Base-by-base conservation (phyloP, 768 basidiomycete genomes). In the Coprinopsis marcescibilis region DNA sequence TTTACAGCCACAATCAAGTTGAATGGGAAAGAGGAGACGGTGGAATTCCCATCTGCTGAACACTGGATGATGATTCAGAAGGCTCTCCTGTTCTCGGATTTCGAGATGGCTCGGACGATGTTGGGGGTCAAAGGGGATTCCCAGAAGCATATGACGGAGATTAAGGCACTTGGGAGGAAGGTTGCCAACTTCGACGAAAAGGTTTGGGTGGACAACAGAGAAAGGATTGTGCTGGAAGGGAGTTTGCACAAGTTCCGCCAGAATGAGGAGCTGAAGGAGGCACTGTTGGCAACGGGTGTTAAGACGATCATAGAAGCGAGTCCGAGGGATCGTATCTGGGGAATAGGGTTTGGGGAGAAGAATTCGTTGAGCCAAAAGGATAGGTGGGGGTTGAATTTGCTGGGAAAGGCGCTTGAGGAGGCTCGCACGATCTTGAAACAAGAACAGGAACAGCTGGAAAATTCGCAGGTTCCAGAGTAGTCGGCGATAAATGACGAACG, bases 31-130 rank as follows among this genome's bases (percentile, higher is more conserved):
- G 55, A 58, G 15, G 63, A 68, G 46, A 56, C 53, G 2, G 57
- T 68, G 19, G 55, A 43, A 1, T 80, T 80, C 55, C 62, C 60
- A 4, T 73, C 75, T 2, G 70, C 76, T 0, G 81, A 83, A 60
- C 80, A 83, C 52, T 82, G 73, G 72, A 83, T 83, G 81, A 84
- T 82, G 81, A 65, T 74, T 32, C 72, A 75, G 43, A 82, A 83
- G 57, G 79, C 80, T 5, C 55, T 79, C 3, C 53, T 82, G 2
- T 83, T 83, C 62, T 54, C 57, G 11, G 78, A 82, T 53, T 30
- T 45, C 8, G 64, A 55, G 4, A 57, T 75, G 4, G 73, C 76
- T 2, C 58, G 66, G 19, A 58, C 70, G 46, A 69, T 82, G 11
- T 54, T 78, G 19, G 60, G 49, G 2, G 61, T 69, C 15, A 60